Percentiles rank a stretch among this genome's conserved stretches.
These are phyloP conservation scores for Taphrina wiesneri DNA, from an alignment of 1,139 yeast species.

Conservation along the genomic window DNA sequence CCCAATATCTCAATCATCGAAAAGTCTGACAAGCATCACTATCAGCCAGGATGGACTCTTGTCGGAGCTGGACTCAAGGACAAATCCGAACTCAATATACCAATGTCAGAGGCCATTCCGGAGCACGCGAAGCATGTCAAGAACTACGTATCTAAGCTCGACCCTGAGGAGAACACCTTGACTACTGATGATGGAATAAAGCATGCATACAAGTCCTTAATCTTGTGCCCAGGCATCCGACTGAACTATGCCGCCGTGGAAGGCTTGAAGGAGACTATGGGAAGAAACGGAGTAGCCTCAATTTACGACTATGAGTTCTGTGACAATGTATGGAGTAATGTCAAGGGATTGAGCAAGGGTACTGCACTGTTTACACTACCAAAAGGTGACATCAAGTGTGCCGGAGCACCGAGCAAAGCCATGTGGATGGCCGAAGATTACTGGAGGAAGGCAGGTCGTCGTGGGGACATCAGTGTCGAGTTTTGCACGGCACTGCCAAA, in stretches of 20 bases:
- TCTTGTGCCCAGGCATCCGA: conserved; percentile 34
- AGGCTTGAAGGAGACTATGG: conserved; percentile 35
- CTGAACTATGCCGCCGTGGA: conserved; percentile 28
- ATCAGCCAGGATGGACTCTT: conserved; percentile 37
- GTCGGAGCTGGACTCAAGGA: conserved; percentile 35
- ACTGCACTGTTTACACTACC: conserved; percentile 35
- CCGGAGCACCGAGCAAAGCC: conserved; percentile 36
- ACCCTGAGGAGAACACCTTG: conserved; percentile 22
- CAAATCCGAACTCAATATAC: conserved; percentile 30
- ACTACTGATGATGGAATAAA: conserved; percentile 19
- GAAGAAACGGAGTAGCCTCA: conserved; percentile 25
- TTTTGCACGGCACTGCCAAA: conserved; percentile 33
- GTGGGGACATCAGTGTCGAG: conserved; percentile 29
- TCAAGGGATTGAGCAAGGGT: conserved; percentile 22
- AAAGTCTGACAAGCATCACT: conserved; percentile 33
- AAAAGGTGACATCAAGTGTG: conserved; percentile 35
- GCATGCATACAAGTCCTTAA: conserved; percentile 32
- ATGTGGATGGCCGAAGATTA: conserved; percentile 37
- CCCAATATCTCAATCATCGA: conserved; percentile 33
- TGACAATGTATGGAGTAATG: conserved; percentile 24
- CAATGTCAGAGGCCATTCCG: conserved; percentile 28
- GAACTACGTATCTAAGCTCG: conserved; percentile 14
- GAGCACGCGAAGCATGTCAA: conserved; percentile 17
- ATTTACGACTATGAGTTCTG: conserved; percentile 31
- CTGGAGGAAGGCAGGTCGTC: conserved; percentile 32